phyloP scores from a whole-genome alignment of 805 yeast species.

The Sugiyamaella smithiae region DNA sequence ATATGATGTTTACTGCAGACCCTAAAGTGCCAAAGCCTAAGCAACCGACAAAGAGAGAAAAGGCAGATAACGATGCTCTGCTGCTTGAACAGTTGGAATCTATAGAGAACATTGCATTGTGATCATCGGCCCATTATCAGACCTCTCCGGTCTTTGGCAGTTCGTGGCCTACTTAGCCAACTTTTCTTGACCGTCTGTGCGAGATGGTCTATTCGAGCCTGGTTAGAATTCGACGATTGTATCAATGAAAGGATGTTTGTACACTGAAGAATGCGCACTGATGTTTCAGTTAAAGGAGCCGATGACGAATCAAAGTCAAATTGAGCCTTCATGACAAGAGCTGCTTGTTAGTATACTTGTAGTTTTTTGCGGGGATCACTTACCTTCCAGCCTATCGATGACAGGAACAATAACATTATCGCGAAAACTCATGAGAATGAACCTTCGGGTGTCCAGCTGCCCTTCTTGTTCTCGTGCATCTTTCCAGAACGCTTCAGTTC shows the following conservation, averaged over 20 bases:
- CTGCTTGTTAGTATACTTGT: no score
- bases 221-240: slow-evolving; percentile 54
- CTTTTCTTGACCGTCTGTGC: slow-evolving; percentile 29
- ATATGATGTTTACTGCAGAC: no score
- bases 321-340: slow-evolving; percentile 4
- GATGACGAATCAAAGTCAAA: slow-evolving; percentile 21
- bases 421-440: slow-evolving; percentile 35
- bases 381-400: slow-evolving; percentile 25
- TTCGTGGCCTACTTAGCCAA: slow-evolving; percentile 31
- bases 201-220: slow-evolving; percentile 55
- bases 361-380: no score
- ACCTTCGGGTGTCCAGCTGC: slow-evolving; percentile 28
- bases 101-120: slow-evolving; percentile 18
- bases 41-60: no score
- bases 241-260: slow-evolving; percentile 55
- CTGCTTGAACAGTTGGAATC: slow-evolving; percentile 17
- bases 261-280: slow-evolving; percentile 53
- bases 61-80: slow-evolving; percentile 12
- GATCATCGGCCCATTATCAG: slow-evolving; percentile 17
- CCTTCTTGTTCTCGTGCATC: slow-evolving; percentile 25
- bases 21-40: no score
- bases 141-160: slow-evolving; percentile 32
- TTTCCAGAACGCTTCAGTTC: slow-evolving; percentile 38
- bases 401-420: slow-evolving; percentile 36
- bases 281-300: slow-evolving; percentile 22